These are phyloP conservation scores for Diutina neorugosa DNA, from an alignment of 1,139 yeast species.

Conservation along the genomic window DNA sequence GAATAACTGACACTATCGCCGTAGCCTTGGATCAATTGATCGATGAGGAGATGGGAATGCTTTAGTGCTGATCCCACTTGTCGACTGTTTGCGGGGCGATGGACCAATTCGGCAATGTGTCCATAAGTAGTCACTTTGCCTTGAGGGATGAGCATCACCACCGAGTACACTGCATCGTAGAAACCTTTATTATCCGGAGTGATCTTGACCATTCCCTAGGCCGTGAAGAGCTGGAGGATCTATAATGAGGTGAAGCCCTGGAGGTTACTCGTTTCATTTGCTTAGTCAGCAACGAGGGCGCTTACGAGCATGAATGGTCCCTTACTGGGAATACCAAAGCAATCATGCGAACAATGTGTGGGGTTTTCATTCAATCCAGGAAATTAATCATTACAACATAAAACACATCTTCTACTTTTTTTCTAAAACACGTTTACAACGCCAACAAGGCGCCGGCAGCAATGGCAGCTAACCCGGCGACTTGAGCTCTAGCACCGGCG, in stretches of 20 bases:
- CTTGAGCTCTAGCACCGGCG: not conserved
- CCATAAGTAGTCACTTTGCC: conserved; percentile 65
- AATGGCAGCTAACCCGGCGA: not conserved
- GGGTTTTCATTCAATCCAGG: not conserved
- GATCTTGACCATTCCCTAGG: not conserved
- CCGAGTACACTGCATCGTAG: conserved; percentile 47
- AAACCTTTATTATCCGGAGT: conserved; percentile 43
- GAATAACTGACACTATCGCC: not conserved
- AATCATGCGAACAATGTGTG: not conserved
- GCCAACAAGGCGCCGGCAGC: conserved; percentile 3
- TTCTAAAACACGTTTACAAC: not conserved
- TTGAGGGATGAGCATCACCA: conserved; percentile 43
- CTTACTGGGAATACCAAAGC: too few relatives aligned
- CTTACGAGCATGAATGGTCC: too few relatives aligned
- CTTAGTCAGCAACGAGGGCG: not conserved
- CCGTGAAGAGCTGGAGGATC: too few relatives aligned
- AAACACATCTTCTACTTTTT: not conserved
- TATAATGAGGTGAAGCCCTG: too few relatives aligned
- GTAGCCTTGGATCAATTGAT: not conserved
- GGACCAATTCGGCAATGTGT: conserved; percentile 54
- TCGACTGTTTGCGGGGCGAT: conserved; percentile 54
- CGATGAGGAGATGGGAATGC: conserved; percentile 17
- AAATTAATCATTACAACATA: not conserved
- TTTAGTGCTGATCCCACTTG: conserved; percentile 67
- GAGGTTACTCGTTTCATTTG: not conserved